A percentile compares a stretch with the other conserved stretches of the same genome.
These are phyloP conservation scores for Gomphus bonarii DNA, from an alignment of 1,284 basidiomycete species.

Conservation along the genomic window DNA sequence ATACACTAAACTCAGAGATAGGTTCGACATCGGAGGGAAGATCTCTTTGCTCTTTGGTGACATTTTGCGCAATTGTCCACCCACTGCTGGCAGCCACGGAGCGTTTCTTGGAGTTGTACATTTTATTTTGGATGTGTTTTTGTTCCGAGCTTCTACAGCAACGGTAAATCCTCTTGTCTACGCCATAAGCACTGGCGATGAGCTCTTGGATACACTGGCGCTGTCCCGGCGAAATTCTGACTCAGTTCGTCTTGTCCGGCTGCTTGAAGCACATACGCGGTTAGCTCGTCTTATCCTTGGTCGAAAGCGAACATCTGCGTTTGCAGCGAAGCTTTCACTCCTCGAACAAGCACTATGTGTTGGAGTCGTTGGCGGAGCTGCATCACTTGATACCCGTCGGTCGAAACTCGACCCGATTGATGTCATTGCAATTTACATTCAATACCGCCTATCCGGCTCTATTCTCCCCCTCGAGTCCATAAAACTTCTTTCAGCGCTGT, in stretches of 20 bases:
- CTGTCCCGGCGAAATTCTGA: slow-evolving; percentile 57
- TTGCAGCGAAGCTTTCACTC: slow-evolving; percentile 41
- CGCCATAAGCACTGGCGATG: slow-evolving; percentile 50
- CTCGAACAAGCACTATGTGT: slow-evolving; percentile 68
- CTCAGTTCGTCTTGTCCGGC: slow-evolving; percentile 52
- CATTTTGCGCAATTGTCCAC: slow-evolving; percentile 44
- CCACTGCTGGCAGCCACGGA: slow-evolving; percentile 32
- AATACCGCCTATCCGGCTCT: slow-evolving; percentile 46
- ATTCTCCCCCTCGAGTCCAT: slow-evolving; percentile 54
- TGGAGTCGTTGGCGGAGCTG: slow-evolving; percentile 38
- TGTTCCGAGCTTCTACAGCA: slow-evolving; percentile 61
- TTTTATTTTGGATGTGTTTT: slow-evolving; percentile 53
- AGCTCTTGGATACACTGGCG: slow-evolving; percentile 49
- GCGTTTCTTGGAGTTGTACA: slow-evolving; percentile 51
- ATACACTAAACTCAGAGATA: slow-evolving; percentile 64
- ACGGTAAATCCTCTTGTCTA: slow-evolving; percentile 69
- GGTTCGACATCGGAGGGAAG: slow-evolving; percentile 69
- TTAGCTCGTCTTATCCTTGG: slow-evolving; percentile 53
- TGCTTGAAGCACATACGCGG: slow-evolving; percentile 56
- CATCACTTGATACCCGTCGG: slow-evolving; percentile 35
- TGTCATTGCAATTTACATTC: slow-evolving; percentile 53
- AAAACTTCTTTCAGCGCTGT: slow-evolving; percentile 55
- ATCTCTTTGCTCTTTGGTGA: slow-evolving; percentile 57
- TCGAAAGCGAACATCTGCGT: slow-evolving; percentile 40
- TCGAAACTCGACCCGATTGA: slow-evolving; percentile 59